phyloP scores from a whole-genome alignment of 495 filamentous ascomycete species.

The Neurospora tetrasperma region DNA sequence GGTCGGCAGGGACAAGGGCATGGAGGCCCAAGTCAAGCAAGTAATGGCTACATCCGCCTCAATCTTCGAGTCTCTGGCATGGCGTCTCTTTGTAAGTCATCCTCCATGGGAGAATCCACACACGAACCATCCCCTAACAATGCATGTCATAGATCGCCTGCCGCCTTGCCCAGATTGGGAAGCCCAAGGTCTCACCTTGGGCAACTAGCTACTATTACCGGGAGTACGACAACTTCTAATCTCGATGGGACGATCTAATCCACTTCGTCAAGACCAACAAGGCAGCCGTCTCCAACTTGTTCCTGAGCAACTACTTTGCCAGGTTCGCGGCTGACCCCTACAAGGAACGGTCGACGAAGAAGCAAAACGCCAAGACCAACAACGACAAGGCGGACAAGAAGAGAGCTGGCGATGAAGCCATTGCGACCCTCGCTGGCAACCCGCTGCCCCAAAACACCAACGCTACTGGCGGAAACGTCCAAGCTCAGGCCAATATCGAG shows the following conservation, averaged over 20 bases:
- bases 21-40: not conserved
- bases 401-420: not conserved
- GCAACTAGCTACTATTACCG: not conserved
- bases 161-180: not conserved
- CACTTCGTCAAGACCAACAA: not conserved
- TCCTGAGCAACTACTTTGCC: not conserved
- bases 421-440: not conserved
- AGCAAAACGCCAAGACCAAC: not conserved
- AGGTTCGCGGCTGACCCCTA: not conserved
- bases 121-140: not conserved
- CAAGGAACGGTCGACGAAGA: not conserved
- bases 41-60: accelerated
- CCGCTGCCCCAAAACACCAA: not conserved
- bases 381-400: not conserved
- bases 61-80: not conserved
- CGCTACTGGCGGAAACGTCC: no score
- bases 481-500: no score
- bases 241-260: not conserved
- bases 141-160: not conserved
- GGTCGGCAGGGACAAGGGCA: not conserved
- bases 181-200: not conserved
- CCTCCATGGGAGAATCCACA: accelerated
- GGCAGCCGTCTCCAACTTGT: not conserved
- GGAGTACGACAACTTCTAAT: not conserved
- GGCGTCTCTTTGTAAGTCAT: not conserved